phyloP scores from a whole-genome alignment of 108 stramenopile species.

The Nitzschia inconspicua region DNA sequence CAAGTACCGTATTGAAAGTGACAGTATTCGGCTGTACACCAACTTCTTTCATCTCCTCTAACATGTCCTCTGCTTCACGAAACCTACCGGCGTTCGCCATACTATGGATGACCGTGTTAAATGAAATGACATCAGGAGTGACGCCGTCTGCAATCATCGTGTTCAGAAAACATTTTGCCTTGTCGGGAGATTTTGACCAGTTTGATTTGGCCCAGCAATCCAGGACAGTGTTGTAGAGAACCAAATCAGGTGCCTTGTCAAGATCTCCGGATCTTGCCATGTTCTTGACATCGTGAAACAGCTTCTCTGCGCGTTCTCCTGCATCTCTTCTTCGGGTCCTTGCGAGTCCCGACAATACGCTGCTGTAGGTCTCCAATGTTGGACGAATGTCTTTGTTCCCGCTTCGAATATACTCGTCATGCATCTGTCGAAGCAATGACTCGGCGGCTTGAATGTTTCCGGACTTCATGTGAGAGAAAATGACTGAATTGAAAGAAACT shows the following conservation, averaged over 20 bases:
- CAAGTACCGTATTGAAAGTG: conserved; percentile 36
- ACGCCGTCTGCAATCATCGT: conserved; percentile 18
- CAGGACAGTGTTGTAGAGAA: conserved; percentile 67
- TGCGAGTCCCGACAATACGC: conserved; percentile 24
- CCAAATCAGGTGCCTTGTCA: conserved; percentile 53
- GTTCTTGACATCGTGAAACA: conserved; percentile 57
- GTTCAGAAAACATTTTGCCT: conserved; percentile 13
- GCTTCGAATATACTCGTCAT: conserved; percentile 13
- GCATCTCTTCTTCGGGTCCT: conserved; percentile 5
- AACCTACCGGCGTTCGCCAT: conserved; percentile 16
- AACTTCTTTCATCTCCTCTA: conserved; percentile 26
- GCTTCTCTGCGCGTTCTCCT: conserved; percentile 23
- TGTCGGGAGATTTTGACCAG: not conserved
- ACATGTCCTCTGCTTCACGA: conserved; percentile 22
- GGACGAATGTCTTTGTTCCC: conserved; percentile 25
- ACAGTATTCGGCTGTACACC: conserved; percentile 28
- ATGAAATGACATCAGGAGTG: conserved; percentile 31
- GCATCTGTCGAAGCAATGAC: conserved; percentile 27
- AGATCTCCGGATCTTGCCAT: conserved; percentile 58
- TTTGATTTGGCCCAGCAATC: conserved; percentile 65
- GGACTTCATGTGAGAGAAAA: conserved; percentile 31
- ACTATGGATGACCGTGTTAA: conserved; percentile 21
- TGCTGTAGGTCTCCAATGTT: conserved; percentile 24
- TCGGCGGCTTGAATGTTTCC: conserved; percentile 28
- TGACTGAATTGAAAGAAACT: conserved; percentile 37